Percentiles rank a stretch among this genome's conserved stretches.
Conservation (phyloP, 192 early-diverging fungal species). For the Borealophlyctis nickersoniae region DNA sequence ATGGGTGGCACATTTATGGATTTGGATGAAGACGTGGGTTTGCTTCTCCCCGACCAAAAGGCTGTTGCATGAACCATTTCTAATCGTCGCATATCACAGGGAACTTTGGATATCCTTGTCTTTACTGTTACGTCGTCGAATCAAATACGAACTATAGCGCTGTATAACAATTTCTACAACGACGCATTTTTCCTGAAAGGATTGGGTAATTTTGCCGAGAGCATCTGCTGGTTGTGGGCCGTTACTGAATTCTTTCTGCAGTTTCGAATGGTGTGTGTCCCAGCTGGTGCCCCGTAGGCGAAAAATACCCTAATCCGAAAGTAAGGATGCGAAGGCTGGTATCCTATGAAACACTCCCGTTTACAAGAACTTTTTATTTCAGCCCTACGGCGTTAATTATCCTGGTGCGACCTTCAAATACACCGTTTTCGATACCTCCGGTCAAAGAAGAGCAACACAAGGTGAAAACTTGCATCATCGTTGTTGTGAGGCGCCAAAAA, state of each 20-base stretch:
- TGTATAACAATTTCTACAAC: slow-evolving; percentile 88
- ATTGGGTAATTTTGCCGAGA: slow-evolving; percentile 40
- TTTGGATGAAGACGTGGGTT: slow-evolving; percentile 81
- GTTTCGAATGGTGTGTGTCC: slow-evolving; percentile 68
- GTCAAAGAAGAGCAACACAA: slow-evolving; percentile 73
- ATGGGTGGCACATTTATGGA: slow-evolving; percentile 75
- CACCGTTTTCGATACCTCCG: slow-evolving; percentile 74
- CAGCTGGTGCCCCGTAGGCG: slow-evolving; percentile 45
- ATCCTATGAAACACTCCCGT: too few species aligned
- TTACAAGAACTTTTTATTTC: slow-evolving; percentile 10
- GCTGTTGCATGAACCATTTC: too few species aligned
- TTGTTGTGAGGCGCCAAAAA: too few species aligned
- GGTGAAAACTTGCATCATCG: too few species aligned
- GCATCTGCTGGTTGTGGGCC: too few species aligned
- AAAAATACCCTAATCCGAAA: slow-evolving; percentile 39
- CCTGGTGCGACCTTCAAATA: slow-evolving; percentile 86
- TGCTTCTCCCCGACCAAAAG: too few species aligned
- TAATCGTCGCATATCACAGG: slow-evolving; percentile 47
- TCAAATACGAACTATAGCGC: slow-evolving; percentile 47
- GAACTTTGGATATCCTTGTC: slow-evolving; percentile 77
- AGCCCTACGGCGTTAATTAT: slow-evolving; percentile 80
- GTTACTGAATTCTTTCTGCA: background rate
- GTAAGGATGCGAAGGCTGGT: too few species aligned
- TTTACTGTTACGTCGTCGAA: slow-evolving; percentile 37
- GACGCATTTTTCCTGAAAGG: slow-evolving; percentile 95